Evolutionary conservation across 1,284 basidiomycete species (phyloP), one percentile per base, ranked within the genome.

Genomic region (Puccinia polysora): DNA sequence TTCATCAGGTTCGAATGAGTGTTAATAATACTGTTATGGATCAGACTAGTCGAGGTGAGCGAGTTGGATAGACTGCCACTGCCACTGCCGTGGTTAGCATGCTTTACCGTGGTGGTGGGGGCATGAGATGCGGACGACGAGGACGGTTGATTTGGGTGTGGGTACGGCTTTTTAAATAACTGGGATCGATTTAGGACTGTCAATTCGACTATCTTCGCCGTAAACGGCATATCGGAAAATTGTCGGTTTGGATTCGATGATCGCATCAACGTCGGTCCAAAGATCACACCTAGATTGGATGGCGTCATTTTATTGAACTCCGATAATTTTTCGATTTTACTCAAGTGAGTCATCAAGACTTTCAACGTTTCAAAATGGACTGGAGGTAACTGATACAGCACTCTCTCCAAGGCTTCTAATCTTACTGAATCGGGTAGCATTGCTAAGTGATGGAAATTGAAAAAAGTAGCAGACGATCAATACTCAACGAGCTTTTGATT

Each of bases 211-310:
- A 69, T 50, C 55, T 69, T 69, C 43, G 65, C 53, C 1, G 65
- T 69, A 23, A 55, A 55, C 12, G 65, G 65, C 65, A 69, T 69
- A 43, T 69, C 65, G 4, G 55, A 59, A 56, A 59, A 69, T 18
- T 69, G 65, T 52, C 65, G 20, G 14, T 69, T 47, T 0, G 53
- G 55, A 34, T 69, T 69, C 20, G 53, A 15, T 1, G 65, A 69
- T 8, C 65, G 38, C 20, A 69, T n/a, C 6, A 69, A 23, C 2
- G 65, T 69, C n/a, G 65, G 95, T 76, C 96, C 96, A 82, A 98
- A 97, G 50, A 99, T 93, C n/a, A 97, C 92, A n/a, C 96, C 96
- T 23, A 99, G 82, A 78, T 98, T 99, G 75, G 92, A 86, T 2
- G 91, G 88, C 62, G 87, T 92, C 96, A 99, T 98, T 65, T 93